These are phyloP conservation scores for Lentinula raphanica DNA, from an alignment of 768 basidiomycete species.

Conservation along the genomic window DNA sequence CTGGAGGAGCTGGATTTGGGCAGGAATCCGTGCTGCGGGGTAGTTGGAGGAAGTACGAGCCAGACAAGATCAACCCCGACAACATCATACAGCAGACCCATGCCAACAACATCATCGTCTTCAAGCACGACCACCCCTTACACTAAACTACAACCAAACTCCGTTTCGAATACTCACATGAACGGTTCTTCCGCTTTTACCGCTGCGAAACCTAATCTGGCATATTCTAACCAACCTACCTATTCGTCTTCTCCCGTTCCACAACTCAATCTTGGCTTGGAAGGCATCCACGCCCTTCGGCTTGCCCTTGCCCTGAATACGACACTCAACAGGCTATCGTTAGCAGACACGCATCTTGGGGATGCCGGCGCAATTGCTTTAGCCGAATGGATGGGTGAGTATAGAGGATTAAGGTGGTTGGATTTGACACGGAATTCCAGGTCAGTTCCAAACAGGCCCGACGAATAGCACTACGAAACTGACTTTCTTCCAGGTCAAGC, in stretches of 20 bases:
- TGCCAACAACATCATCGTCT: no score
- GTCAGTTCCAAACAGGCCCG: no score
- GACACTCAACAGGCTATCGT: constrained; percentile 86
- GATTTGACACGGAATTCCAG: constrained; percentile 77
- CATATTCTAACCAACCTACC: background rate
- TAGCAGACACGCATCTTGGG: constrained; percentile 75
- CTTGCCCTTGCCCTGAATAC: constrained; percentile 92
- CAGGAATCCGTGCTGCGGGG: constrained; percentile 91
- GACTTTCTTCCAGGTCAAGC: no score
- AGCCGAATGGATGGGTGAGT: constrained; percentile 94
- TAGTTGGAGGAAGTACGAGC: constrained; percentile 26
- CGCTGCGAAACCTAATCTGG: no score
- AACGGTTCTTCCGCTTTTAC: no score
- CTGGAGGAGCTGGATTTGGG: constrained; percentile 92
- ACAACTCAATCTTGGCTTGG: background rate
- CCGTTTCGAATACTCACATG: no score
- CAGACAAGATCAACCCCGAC: no score
- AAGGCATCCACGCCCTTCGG: constrained; percentile 74
- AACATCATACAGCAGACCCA: no score
- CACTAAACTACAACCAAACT: no score
- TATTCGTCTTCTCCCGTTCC: background rate
- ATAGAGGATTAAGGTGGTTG: constrained; percentile 80
- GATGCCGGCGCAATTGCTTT: constrained; percentile 89
- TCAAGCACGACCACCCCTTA: no score
- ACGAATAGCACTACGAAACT: no score